These are phyloP conservation scores for Cryphonectria nitschkei DNA, from an alignment of 2,329 filamentous ascomycete species.

Conservation along the genomic window DNA sequence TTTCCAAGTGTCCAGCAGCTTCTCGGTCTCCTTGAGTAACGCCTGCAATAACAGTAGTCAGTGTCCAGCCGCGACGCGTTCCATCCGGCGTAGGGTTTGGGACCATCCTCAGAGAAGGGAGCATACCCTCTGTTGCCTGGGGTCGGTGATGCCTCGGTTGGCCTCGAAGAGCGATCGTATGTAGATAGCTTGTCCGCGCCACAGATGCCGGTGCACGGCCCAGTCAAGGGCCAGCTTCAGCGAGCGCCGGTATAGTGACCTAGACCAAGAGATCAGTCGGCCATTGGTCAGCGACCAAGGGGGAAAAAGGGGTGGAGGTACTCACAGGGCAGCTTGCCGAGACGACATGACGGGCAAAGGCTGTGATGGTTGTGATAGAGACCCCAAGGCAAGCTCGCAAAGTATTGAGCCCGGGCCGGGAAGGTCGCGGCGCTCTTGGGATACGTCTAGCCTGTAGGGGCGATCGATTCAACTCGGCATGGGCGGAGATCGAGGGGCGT, in stretches of 20 bases:
- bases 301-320: slow-evolving; percentile 19
- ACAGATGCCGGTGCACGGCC: slow-evolving; percentile 89
- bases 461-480: slow-evolving; percentile 12
- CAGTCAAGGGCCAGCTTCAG: slow-evolving; percentile 94
- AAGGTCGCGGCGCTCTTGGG: slow-evolving; percentile 16
- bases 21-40: slow-evolving; percentile 85
- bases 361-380: background rate
- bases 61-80: slow-evolving; percentile 27
- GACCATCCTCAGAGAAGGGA: background rate
- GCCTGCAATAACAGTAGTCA: slow-evolving; percentile 55
- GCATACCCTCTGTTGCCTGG: slow-evolving; percentile 80
- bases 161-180: slow-evolving; percentile 95
- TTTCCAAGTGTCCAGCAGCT: slow-evolving; percentile 90
- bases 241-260: slow-evolving; percentile 85
- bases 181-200: slow-evolving; percentile 95
- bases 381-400: slow-evolving; percentile 2
- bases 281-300: slow-evolving; percentile 10
- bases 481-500: background rate
- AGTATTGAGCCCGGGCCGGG: slow-evolving; percentile 1
- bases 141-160: slow-evolving; percentile 82
- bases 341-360: slow-evolving; percentile 44
- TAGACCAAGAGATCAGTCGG: slow-evolving; percentile 36
- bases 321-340: slow-evolving; percentile 57
- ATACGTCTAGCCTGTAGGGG: slow-evolving; percentile 14
- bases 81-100: background rate